Base-by-base conservation (phyloP, 2,329 filamentous ascomycete species). In the Pestalotiopsis sp. region DNA sequence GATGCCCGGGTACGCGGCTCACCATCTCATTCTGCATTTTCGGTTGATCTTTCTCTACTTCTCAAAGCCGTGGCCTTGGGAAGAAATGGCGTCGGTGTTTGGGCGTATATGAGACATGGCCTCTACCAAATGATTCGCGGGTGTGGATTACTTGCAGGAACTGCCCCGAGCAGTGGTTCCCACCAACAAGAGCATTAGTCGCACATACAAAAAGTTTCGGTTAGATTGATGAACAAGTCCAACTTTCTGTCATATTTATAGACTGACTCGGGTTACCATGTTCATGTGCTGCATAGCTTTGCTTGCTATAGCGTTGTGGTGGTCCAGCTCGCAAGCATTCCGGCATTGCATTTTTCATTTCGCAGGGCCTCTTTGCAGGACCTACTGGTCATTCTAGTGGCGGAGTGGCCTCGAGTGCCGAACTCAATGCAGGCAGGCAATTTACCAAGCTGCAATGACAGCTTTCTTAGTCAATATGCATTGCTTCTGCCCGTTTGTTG, bases 31-130 rank as follows among this genome's bases (percentile, higher is more conserved):
- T 61, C 31, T 25, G 39, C 57, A 39, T 27, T 65, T 58, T 75
- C 76, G 75, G 76, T 69, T 75, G 75, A 73, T 77, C 72, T 73
- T 77, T 73, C 76, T 75, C 71, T 72, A 64, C 73, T 70, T 67
- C 70, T 71, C 71, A 38, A 52, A 52, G 45, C 45, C 67, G 65
- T 71, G 70, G 27, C 71, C 71, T 69, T 72, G 70, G 73, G 71
- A 66, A 66, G 70, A 70, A 36, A 73, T 71, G 71, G 72, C 71
- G 66, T 74, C 69, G 71, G 74, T 69, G 68, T 70, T 71, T 71
- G 14, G 71, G 70, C 70, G 72, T 74, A 73, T 71, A 70, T 72
- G 72, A 73, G 70, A 73, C 71, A 72, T 62, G 66, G 66, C 66
- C 41, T 68, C 67, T 70, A 64, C 38, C 31, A 58, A 66, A 57